phyloP scores from a whole-genome alignment of 176 grass and related monocot genomes.

The Aegilops tauschii region DNA sequence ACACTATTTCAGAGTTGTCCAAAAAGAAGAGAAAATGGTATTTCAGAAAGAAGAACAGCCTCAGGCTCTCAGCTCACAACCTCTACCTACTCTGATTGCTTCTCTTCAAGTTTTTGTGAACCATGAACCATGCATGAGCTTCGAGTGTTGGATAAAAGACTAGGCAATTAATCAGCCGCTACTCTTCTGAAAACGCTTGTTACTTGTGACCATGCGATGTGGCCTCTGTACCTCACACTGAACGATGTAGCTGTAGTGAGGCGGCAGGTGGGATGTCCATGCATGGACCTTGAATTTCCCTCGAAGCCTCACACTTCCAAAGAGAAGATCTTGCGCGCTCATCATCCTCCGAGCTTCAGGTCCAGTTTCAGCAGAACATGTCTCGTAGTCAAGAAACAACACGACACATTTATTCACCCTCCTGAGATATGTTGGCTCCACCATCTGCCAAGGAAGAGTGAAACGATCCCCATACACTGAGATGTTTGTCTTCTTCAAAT shows the following conservation, averaged over 20 bases:
- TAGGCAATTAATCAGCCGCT: neutral
- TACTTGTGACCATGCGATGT: neutral
- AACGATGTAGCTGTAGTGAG: slow-evolving; percentile 1
- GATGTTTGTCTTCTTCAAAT: neutral
- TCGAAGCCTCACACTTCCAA: neutral
- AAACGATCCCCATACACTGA: neutral
- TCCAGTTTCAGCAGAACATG: neutral
- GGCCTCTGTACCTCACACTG: neutral
- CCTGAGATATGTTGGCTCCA: neutral
- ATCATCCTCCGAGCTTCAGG: neutral
- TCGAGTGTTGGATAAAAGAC: neutral
- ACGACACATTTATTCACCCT: neutral
- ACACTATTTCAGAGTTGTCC: neutral
- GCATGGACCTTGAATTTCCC: slow-evolving; percentile 6
- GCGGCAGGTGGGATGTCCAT: slow-evolving; percentile 23
- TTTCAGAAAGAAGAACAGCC: neutral
- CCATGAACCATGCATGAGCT: neutral
- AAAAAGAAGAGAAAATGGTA: neutral
- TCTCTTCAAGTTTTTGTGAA: neutral
- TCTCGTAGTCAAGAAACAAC: neutral
- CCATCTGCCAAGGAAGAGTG: neutral
- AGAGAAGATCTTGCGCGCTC: neutral
- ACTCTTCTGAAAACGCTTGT: neutral
- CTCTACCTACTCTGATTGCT: neutral
- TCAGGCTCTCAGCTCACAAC: neutral